Percentiles rank a stretch among this genome's conserved stretches.
Evolutionary conservation across 106 monocot species (phyloP).

Genomic region (Acorus gramineus): DNA sequence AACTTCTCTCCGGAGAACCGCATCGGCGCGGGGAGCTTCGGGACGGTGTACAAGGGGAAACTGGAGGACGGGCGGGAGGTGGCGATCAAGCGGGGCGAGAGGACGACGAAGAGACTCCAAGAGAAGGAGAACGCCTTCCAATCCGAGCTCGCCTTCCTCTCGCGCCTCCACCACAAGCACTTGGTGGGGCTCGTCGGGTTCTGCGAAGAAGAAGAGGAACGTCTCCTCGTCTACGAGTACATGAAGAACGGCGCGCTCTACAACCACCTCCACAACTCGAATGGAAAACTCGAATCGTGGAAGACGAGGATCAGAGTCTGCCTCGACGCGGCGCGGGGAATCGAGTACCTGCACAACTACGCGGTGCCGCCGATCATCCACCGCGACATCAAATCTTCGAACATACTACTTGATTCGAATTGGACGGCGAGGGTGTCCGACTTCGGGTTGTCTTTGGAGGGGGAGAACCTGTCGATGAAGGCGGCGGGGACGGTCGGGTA

Average conservation of each 20-base stretch:
- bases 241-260: slow-evolving; percentile 74
- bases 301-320: slow-evolving; percentile 27
- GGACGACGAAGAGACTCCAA: slow-evolving; percentile 21
- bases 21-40: slow-evolving; percentile 75
- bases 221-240: slow-evolving; percentile 76
- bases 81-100: slow-evolving; percentile 69
- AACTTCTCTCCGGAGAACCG: slow-evolving; percentile 42
- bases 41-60: slow-evolving; percentile 67
- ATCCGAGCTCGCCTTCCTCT: slow-evolving; percentile 74
- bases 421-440: slow-evolving; percentile 10
- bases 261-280: slow-evolving; percentile 32
- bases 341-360: slow-evolving; percentile 63
- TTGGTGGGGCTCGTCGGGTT: slow-evolving; percentile 65
- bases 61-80: slow-evolving; percentile 72
- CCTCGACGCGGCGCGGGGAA: slow-evolving; percentile 45
- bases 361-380: slow-evolving; percentile 57
- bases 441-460: too few species aligned
- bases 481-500: too few species aligned
- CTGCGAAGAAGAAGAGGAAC: slow-evolving; percentile 69
- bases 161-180: slow-evolving; percentile 88
- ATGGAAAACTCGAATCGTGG: slow-evolving; percentile 22
- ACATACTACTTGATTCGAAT: slow-evolving; percentile 48
- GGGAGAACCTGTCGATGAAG: too few species aligned
- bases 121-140: slow-evolving; percentile 74
- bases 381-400: slow-evolving; percentile 77